Percentiles rank a stretch among this genome's conserved stretches.
These are phyloP conservation scores for Coffea canephora DNA, from an alignment of 257 asterid genomes.

Conservation along the genomic window DNA sequence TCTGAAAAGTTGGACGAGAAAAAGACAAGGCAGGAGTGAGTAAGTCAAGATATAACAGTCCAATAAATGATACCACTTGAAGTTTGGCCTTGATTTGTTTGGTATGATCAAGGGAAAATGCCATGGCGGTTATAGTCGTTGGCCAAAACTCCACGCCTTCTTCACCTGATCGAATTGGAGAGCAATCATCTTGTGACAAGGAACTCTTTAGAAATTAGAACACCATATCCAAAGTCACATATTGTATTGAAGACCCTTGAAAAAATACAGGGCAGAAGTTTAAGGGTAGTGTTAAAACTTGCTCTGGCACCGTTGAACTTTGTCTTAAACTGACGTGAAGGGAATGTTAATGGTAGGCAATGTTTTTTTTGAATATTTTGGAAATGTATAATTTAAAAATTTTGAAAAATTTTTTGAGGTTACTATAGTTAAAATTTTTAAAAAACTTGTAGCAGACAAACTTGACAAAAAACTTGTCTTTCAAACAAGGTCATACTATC, in stretches of 20 bases:
- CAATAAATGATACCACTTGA: constrained; percentile 10
- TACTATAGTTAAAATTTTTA: no score
- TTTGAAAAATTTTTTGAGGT: no score
- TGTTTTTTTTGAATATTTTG: no score
- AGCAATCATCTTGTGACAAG: constrained; percentile 21
- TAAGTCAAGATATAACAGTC: no score
- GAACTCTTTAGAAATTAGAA: constrained; percentile 21
- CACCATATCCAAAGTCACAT: constrained; percentile 24
- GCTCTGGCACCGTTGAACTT: neutral
- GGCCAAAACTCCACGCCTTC: constrained; percentile 27
- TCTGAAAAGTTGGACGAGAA: no score
- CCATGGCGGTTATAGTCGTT: neutral
- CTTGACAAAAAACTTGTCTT: no score
- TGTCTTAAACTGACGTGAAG: constrained; percentile 16
- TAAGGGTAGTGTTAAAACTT: no score
- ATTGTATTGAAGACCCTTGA: constrained; percentile 7
- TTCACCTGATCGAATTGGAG: constrained; percentile 25
- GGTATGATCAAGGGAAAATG: constrained; percentile 23
- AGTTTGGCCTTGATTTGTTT: constrained; percentile 25
- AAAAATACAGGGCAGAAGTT: neutral
- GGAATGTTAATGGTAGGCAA: constrained; percentile 25
- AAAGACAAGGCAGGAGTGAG: no score
- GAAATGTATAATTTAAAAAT: no score
- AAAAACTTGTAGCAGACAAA: no score
- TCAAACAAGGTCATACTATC: no score